Evolutionary conservation across 345 rosid genomes (phyloP).

Genomic region (Pugionium cornutum): DNA sequence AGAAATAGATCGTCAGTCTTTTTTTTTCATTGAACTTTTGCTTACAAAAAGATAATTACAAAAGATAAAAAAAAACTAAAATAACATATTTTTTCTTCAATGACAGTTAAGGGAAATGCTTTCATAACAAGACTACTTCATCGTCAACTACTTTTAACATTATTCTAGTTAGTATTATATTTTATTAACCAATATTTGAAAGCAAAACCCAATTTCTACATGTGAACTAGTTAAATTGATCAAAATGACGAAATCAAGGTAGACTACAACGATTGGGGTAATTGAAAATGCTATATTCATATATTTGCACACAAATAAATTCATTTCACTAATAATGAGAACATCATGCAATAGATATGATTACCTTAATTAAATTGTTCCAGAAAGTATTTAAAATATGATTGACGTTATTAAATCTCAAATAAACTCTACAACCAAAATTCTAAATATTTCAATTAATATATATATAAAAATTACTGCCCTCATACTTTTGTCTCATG

Average conservation of each 20-base stretch:
- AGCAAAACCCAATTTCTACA: neutral
- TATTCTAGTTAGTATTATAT: slow-evolving; percentile 1
- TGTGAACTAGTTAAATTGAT: neutral
- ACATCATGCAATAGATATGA: too few relatives aligned
- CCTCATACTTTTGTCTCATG: slow-evolving; percentile 18
- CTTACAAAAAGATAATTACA: slow-evolving; percentile 6
- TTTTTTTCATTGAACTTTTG: neutral
- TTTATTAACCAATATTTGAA: neutral
- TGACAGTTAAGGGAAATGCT: neutral
- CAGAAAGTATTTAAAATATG: neutral
- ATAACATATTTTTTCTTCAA: neutral
- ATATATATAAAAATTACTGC: neutral
- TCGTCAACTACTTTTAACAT: neutral
- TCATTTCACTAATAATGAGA: too few relatives aligned
- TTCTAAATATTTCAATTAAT: neutral
- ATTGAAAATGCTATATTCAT: too few relatives aligned
- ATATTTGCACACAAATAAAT: too few relatives aligned
- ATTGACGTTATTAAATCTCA: neutral
- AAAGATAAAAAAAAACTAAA: neutral
- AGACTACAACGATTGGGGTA: neutral
- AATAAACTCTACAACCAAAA: neutral
- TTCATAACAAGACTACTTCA: slow-evolving; percentile 8
- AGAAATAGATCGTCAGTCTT: too few relatives aligned
- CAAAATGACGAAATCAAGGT: neutral
- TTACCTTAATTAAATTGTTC: neutral